Evolutionary conservation across 192 early-diverging fungal genomes (phyloP).

Genomic region (Coemansia sp.): DNA sequence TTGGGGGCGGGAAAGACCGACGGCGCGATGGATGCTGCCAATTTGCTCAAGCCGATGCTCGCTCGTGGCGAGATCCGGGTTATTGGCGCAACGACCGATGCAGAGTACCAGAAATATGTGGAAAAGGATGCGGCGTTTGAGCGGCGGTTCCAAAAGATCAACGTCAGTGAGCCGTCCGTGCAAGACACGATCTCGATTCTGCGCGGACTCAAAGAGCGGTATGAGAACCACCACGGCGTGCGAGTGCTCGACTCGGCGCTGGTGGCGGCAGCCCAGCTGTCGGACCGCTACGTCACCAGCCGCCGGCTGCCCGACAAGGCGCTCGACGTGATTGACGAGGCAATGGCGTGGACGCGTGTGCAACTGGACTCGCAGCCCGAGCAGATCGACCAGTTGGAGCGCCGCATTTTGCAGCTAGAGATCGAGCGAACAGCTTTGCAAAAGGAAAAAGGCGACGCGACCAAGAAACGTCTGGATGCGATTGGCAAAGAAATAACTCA

Average conservation of each 20-base stretch:
- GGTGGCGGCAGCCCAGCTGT: conserved; percentile 69
- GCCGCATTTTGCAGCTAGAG: conserved; percentile 88
- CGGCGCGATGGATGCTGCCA: conserved; percentile 95
- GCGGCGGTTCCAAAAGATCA: conserved; percentile 75
- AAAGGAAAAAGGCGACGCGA: conserved; percentile 88
- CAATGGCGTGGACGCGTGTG: conserved; percentile 91
- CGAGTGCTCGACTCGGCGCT: conserved; percentile 68
- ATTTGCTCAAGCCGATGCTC: conserved; percentile 96
- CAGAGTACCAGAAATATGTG: conserved; percentile 92
- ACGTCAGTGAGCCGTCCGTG: conserved; percentile 71
- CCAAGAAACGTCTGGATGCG: conserved; percentile 73
- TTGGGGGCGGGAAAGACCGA: conserved; percentile 90
- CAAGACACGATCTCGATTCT: conserved; percentile 77
- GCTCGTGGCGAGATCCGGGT: conserved; percentile 93
- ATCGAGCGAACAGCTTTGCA: conserved; percentile 90
- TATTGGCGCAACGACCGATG: conserved; percentile 95
- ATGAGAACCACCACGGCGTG: conserved; percentile 78
- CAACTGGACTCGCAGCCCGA: conserved; percentile 97
- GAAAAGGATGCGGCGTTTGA: conserved; percentile 85
- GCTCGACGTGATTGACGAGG: conserved; percentile 90
- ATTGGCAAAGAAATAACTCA: conserved; percentile 81
- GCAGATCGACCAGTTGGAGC: conserved; percentile 92
- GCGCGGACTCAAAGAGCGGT: conserved; percentile 75
- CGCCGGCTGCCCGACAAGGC: conserved; percentile 79
- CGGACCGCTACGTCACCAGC: conserved; percentile 76